phyloP scores from a whole-genome alignment of 1,284 basidiomycete genomes.

The Leccinum holopus region DNA sequence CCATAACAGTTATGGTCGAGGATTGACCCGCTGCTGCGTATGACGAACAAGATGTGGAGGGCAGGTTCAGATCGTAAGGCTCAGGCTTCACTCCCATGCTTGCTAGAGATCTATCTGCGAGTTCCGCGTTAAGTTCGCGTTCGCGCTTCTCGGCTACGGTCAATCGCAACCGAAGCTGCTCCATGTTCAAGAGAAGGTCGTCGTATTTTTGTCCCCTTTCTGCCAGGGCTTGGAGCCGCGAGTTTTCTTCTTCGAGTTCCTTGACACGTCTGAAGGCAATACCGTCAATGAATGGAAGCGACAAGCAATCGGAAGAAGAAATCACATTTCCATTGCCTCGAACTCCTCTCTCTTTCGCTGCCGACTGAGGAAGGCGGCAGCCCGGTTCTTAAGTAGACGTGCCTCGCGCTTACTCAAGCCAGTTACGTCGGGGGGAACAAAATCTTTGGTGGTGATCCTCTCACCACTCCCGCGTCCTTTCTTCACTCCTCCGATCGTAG shows the following conservation, averaged over 20 bases:
- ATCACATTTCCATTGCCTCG: conserved; percentile 82
- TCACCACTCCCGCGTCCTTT: conserved; percentile 60
- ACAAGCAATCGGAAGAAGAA: conserved; percentile 23
- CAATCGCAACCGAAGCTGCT: conserved; percentile 62
- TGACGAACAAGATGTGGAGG: conserved; percentile 42
- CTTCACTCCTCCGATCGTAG: conserved; percentile 45
- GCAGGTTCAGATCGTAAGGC: conserved; percentile 44
- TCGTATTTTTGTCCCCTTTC: conserved; percentile 37
- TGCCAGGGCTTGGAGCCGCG: conserved; percentile 58
- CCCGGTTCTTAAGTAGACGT: conserved; percentile 87
- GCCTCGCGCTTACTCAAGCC: conserved; percentile 89
- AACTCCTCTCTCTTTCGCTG: conserved; percentile 92
- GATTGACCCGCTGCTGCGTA: conserved; percentile 46
- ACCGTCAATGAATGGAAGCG: conserved; percentile 15
- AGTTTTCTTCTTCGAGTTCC: conserved; percentile 78
- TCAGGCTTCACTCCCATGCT: conserved; percentile 54
- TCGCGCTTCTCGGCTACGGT: conserved; percentile 65
- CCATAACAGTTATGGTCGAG: conserved; percentile 70
- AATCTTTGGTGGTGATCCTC: conserved; percentile 76
- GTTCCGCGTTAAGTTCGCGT: conserved; percentile 58
- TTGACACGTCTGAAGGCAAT: conserved; percentile 34
- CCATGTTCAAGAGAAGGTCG: conserved; percentile 57
- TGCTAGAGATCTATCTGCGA: conserved; percentile 42
- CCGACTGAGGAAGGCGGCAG: conserved; percentile 85
- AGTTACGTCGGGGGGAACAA: conserved; percentile 80